Evolutionary conservation across 1,284 basidiomycete species (phyloP), one percentile per base, ranked within the genome.

Genomic region (Porodaedalea pini): DNA sequence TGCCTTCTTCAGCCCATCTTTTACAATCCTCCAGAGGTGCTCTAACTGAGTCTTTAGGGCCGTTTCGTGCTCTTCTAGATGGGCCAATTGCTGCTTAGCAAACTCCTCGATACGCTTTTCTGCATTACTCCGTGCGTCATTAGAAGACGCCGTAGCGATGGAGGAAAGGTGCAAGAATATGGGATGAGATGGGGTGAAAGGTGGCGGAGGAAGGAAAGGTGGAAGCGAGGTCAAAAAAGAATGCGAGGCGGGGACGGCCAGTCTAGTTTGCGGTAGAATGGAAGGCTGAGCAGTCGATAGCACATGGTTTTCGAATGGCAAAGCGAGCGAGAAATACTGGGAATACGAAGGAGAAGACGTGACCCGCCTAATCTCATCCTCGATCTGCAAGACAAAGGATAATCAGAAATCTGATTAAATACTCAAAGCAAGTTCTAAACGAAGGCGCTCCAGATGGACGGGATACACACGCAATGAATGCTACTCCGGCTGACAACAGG

Each of bases 121-220:
- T 10, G 83, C 82, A 32, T 73, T 70, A 27, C 75, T 69, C 56
- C 87, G 80, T 51, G 83, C 69, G 48, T 70, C 73, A 37, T 81
- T 71, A 0, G 88, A 88, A 63, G 79, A 72, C 36, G 75, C 70
- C 17, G 71, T 68, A 21, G 88, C 88, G 54, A 83, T 65, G 31
- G 78, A 75, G 31, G 85, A 78, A 32, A 92, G 74, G 66, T 86
- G 80, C 34, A 74, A 62, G 66, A 90, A 92, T 43, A 85, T 80
- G 6, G 83, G 80, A 64, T 91, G 86, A 21, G 83, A 83, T 11
- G 89, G 84, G 0, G 86, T 82, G 69, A 88, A 90, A 8, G 89
- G 88, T 15, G 86, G 81, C 19, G 87, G 87, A 29, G 83, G 79
- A 67, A 90, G 87, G 29, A 91, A 70, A 2, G 85, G 75, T 41